A percentile compares a stretch with the other conserved stretches of the same genome.
phyloP scores from a whole-genome alignment of 495 filamentous ascomycete species.

The Collariella sp. region DNA sequence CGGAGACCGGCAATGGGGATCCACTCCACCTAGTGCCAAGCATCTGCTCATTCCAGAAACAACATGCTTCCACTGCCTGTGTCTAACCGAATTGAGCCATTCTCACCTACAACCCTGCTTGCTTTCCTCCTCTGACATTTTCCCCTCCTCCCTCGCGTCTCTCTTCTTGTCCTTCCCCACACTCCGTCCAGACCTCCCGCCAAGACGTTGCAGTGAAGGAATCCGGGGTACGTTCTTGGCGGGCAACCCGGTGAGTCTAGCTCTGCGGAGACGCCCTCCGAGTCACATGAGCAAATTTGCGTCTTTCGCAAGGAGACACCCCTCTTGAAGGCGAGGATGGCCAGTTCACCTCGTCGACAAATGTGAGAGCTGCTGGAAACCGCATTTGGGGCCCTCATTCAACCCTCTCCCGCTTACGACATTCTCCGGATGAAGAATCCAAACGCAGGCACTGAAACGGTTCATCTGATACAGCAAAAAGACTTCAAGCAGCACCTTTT shows the following conservation, averaged over 20 bases:
- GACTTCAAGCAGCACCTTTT: neutral
- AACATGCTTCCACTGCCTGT: too few relatives aligned
- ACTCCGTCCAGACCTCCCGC: neutral
- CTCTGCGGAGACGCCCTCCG: slow-evolving; percentile 12
- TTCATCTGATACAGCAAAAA: neutral
- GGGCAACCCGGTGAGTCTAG: slow-evolving; percentile 8
- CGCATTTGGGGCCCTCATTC: neutral
- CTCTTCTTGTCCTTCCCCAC: neutral
- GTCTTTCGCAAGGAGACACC: neutral
- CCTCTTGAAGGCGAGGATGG: slow-evolving; percentile 4
- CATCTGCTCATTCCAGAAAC: too few relatives aligned
- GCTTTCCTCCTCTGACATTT: too few relatives aligned
- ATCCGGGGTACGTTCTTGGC: slow-evolving; percentile 12
- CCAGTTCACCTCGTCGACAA: neutral
- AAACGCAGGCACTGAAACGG: neutral
- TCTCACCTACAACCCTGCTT: too few relatives aligned
- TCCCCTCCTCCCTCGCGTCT: neutral
- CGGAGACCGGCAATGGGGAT: neutral
- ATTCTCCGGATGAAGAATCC: neutral
- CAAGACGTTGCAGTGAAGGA: slow-evolving; percentile 9
- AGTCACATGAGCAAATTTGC: slow-evolving; percentile 19
- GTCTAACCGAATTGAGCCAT: too few relatives aligned
- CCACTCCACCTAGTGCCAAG: neutral
- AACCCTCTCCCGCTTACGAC: neutral
- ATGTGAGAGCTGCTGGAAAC: neutral